These are phyloP conservation scores for Fusarium subglutinans DNA, from an alignment of 2,329 filamentous ascomycete genomes.

Conservation along the genomic window DNA sequence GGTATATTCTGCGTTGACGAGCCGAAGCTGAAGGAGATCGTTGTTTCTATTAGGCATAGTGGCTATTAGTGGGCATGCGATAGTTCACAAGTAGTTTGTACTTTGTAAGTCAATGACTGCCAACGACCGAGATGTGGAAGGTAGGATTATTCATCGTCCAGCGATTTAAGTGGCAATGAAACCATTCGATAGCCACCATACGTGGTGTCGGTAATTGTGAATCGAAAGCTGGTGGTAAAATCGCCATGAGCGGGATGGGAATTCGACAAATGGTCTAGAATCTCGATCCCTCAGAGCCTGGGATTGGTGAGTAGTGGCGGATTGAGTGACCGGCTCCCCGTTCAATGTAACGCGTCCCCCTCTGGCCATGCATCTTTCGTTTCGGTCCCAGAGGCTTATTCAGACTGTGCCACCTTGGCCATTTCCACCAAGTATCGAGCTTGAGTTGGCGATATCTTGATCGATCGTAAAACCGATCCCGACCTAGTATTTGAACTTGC, in stretches of 20 bases:
- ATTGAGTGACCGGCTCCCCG: constrained; percentile 21
- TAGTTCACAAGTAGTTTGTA: background rate
- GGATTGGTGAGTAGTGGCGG: constrained; percentile 14
- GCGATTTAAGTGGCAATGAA: background rate
- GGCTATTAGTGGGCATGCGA: background rate
- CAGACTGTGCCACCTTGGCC: constrained; percentile 5
- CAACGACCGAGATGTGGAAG: background rate
- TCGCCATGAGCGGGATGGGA: constrained; percentile 37
- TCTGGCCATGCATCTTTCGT: constrained; percentile 5
- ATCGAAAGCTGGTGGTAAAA: constrained; percentile 15
- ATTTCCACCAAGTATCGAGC: background rate
- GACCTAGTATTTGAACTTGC: background rate
- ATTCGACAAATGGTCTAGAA: constrained; percentile 31
- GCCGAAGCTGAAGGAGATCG: background rate
- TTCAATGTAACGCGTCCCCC: constrained; percentile 10
- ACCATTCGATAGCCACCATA: background rate
- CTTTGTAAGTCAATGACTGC: background rate
- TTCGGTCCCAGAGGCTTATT: constrained; percentile 16
- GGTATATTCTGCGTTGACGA: background rate
- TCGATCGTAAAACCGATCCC: background rate
- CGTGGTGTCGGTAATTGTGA: constrained; percentile 4
- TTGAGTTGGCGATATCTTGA: background rate
- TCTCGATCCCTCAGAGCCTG: constrained; percentile 34
- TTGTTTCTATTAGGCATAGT: background rate
- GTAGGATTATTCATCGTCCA: background rate